These are phyloP conservation scores for Calonectria hongkongensis DNA, from an alignment of 2,329 filamentous ascomycete species.

Conservation along the genomic window DNA sequence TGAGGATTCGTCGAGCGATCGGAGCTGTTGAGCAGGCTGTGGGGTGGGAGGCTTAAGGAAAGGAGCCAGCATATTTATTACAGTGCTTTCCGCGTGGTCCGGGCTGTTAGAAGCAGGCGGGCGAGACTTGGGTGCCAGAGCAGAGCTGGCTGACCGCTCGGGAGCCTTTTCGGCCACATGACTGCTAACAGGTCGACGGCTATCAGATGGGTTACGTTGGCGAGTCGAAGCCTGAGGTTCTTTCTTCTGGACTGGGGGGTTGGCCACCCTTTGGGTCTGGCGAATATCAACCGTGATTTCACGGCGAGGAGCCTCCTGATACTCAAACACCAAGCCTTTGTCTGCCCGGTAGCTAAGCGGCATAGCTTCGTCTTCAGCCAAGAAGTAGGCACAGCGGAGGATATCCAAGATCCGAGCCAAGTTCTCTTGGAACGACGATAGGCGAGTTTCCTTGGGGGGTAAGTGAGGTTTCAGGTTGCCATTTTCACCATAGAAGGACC, in stretches of 20 bases:
- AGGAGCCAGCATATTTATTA: conserved; percentile 69
- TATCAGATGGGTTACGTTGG: conserved; percentile 35
- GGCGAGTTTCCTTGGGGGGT: conserved; percentile 56
- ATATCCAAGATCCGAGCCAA: conserved; percentile 69
- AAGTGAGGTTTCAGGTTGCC: conserved; percentile 64
- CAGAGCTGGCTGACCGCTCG: conserved; percentile 36
- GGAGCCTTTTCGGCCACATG: conserved; percentile 26
- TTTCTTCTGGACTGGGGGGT: conserved; percentile 23
- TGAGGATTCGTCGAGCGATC: conserved; percentile 64
- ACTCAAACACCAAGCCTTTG: conserved; percentile 59
- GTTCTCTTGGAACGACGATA: conserved; percentile 60
- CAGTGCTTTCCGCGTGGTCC: conserved; percentile 61
- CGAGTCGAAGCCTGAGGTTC: conserved; percentile 37
- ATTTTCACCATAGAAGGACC: conserved; percentile 60
- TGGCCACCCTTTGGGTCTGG: background rate
- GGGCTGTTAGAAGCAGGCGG: conserved; percentile 41
- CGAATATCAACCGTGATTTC: conserved; percentile 25
- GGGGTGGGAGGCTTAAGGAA: conserved; percentile 69
- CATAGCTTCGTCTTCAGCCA: conserved; percentile 64
- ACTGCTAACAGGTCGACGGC: conserved; percentile 36
- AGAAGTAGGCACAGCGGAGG: conserved; percentile 68
- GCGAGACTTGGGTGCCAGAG: conserved; percentile 33
- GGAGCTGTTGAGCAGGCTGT: conserved; percentile 58
- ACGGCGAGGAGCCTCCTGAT: conserved; percentile 44
- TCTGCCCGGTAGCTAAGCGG: conserved; percentile 60